Evolutionary conservation across 352 stramenopile species (phyloP).

Genomic region (Globisporangium canariense): DNA sequence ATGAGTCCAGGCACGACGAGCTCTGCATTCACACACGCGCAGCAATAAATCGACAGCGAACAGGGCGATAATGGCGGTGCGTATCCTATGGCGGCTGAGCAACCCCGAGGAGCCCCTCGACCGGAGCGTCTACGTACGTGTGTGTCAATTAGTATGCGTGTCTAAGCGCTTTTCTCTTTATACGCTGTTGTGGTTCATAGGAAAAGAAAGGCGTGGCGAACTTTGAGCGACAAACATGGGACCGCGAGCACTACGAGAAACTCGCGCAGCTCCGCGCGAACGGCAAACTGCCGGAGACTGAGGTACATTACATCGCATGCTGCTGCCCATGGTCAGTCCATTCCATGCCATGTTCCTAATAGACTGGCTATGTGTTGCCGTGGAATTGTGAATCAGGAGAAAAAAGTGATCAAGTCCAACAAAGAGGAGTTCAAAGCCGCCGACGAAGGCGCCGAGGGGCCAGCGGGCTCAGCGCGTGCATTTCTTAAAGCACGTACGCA

Average conservation of each 20-base stretch:
- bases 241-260: slow-evolving; percentile 73
- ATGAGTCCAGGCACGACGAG: not conserved
- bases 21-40: not conserved
- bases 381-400: slow-evolving; percentile 27
- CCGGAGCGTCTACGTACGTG: not conserved
- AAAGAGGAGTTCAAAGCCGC: slow-evolving; percentile 80
- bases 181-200: slow-evolving; percentile 12
- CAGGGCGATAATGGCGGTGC: slow-evolving; percentile 14
- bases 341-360: not conserved
- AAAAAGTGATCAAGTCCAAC: slow-evolving; percentile 65
- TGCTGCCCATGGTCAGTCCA: not conserved
- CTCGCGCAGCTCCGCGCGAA: slow-evolving; percentile 70
- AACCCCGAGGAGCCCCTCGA: too few species aligned
- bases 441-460: slow-evolving; percentile 56
- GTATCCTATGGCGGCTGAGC: not conserved
- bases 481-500: slow-evolving; percentile 75
- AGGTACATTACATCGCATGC: slow-evolving; percentile 24
- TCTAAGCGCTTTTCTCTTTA: not conserved
- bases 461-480: slow-evolving; percentile 57
- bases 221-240: slow-evolving; percentile 82
- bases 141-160: not conserved
- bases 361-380: not conserved
- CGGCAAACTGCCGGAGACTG: slow-evolving; percentile 52
- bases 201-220: slow-evolving; percentile 80
- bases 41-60: slow-evolving; percentile 5